A percentile compares a stretch with the other conserved stretches of the same genome.
Evolutionary conservation across 2,329 filamentous ascomycete genomes (phyloP).

Genomic region (Huntiella moniliformis): DNA sequence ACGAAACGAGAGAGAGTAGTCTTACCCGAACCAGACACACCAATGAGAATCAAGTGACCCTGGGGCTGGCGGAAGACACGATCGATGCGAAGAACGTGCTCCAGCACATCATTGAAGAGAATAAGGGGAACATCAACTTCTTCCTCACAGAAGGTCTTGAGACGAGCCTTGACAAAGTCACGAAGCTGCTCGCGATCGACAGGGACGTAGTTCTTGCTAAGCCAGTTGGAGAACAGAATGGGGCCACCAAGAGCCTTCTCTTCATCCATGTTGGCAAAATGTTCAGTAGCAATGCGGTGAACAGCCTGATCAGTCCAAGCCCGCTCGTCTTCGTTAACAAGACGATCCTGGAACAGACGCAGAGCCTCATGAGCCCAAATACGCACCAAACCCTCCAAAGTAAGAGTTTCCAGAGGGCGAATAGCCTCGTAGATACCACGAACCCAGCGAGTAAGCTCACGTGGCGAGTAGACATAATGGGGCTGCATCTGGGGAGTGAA

Average conservation of each 20-base stretch:
- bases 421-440: conserved; percentile 96
- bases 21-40: conserved; percentile 96
- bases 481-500: conserved; percentile 96
- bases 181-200: conserved; percentile 88
- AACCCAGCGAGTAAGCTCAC: conserved; percentile 95
- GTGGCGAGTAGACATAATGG: conserved; percentile 97
- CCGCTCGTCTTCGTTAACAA: conserved; percentile 85
- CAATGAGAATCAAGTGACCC: conserved; percentile 93
- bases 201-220: conserved; percentile 95
- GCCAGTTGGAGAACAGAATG: conserved; percentile 97
- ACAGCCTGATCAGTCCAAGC: conserved; percentile 88
- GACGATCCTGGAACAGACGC: conserved; percentile 88
- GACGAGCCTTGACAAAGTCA: conserved; percentile 90
- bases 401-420: conserved; percentile 68
- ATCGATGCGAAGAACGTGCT: conserved; percentile 95
- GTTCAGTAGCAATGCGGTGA: conserved; percentile 66
- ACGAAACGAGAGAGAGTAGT: conserved; percentile 95
- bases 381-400: conserved; percentile 77
- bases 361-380: conserved; percentile 98
- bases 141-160: conserved; percentile 98
- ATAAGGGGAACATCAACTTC: conserved; percentile 97
- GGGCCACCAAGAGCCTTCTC: conserved; percentile 74
- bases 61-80: conserved; percentile 97
- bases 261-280: conserved; percentile 92
- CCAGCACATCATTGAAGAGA: conserved; percentile 96